phyloP scores from a whole-genome alignment of 768 basidiomycete genomes.

The Tylopilus balloui region DNA sequence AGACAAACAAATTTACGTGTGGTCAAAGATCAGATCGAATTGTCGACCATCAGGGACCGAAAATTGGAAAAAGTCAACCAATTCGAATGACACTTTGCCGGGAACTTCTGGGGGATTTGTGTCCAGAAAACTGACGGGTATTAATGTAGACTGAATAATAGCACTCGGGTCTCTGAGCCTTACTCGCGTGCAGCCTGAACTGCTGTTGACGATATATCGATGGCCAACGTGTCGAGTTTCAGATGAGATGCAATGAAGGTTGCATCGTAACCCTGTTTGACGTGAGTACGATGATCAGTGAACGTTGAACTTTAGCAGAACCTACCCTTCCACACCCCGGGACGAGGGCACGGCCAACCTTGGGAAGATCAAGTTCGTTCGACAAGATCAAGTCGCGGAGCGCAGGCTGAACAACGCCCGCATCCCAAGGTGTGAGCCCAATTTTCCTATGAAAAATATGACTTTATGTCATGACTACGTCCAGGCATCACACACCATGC shows the following conservation, averaged over 20 bases:
- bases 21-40: slow-evolving; percentile 18
- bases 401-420: slow-evolving; percentile 50
- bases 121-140: background rate
- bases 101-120: background rate
- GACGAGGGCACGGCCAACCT: slow-evolving; percentile 41
- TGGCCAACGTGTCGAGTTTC: slow-evolving; percentile 15
- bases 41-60: slow-evolving; percentile 14
- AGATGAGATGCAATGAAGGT: slow-evolving; percentile 14
- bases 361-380: slow-evolving; percentile 42
- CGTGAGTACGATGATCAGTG: background rate
- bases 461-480: background rate
- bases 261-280: slow-evolving; percentile 19
- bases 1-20: slow-evolving; percentile 4
- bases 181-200: slow-evolving; percentile 19
- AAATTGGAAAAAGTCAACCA: slow-evolving; percentile 16
- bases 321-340: slow-evolving; percentile 54
- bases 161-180: background rate
- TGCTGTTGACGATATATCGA: slow-evolving; percentile 18
- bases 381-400: slow-evolving; percentile 49
- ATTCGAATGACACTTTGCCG: slow-evolving; percentile 16
- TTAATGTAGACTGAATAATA: background rate
- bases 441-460: slow-evolving; percentile 35
- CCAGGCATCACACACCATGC: slow-evolving; percentile 12
- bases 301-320: background rate
- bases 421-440: slow-evolving; percentile 61